Percentiles rank a stretch among this genome's conserved stretches.
These are phyloP conservation scores for Pichia kudriavzevii DNA, from an alignment of 1,139 yeast species.

Conservation along the genomic window DNA sequence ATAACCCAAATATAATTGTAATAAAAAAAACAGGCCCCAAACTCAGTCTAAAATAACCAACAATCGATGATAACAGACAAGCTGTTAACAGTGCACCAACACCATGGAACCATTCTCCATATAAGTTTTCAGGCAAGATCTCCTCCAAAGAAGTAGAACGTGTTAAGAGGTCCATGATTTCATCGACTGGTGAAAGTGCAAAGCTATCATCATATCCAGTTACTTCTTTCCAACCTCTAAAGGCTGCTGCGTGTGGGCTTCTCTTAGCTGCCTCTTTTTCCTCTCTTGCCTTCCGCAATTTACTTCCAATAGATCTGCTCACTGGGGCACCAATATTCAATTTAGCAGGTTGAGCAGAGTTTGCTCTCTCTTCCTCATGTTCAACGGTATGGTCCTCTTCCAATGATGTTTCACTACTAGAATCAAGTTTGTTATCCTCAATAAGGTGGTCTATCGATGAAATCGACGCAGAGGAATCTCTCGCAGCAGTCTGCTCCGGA, in stretches of 20 bases:
- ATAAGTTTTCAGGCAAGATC: conserved; percentile 60
- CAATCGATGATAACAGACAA: conserved; percentile 64
- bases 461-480: no score
- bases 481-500: no score
- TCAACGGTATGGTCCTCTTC: background rate
- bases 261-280: conserved; percentile 37
- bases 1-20: conserved; percentile 49
- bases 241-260: conserved; percentile 53
- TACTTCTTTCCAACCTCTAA: conserved; percentile 90
- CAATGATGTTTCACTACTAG: background rate
- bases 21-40: conserved; percentile 76
- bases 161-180: conserved; percentile 56
- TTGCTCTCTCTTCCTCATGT: background rate
- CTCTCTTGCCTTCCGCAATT: conserved; percentile 24
- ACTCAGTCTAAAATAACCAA: conserved; percentile 73
- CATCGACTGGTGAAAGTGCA: conserved; percentile 58
- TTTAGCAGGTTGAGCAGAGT: conserved; percentile 2
- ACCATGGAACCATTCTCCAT: conserved; percentile 96
- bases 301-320: conserved; percentile 22
- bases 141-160: conserved; percentile 61
- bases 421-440: no score
- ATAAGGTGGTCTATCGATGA: no score
- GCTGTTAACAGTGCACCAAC: conserved; percentile 61
- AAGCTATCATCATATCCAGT: conserved; percentile 78
- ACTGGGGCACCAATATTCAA: conserved; percentile 20